These are phyloP conservation scores for Cucurbita moschata DNA, from an alignment of 306 rosid genomes.

Conservation along the genomic window DNA sequence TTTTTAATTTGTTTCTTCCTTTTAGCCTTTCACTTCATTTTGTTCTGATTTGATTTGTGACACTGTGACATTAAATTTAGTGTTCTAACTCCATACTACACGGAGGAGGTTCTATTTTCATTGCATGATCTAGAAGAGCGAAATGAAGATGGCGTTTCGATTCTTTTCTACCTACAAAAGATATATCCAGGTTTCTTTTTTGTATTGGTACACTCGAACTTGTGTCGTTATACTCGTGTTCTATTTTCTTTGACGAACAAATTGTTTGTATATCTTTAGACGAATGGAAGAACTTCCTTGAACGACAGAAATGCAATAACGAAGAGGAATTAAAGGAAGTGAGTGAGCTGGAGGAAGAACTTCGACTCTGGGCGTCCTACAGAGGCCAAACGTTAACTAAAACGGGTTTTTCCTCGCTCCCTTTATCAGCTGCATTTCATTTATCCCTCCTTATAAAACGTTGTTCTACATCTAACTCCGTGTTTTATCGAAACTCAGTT, in stretches of 20 bases:
- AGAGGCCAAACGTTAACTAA: constrained; percentile 94
- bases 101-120: constrained; percentile 92
- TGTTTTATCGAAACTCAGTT: constrained; percentile 28
- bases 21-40: background rate
- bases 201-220: background rate
- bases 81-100: constrained; percentile 87
- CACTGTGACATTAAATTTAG: constrained; percentile 22
- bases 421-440: background rate
- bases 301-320: constrained; percentile 34
- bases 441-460: background rate
- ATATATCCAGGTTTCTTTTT: constrained; percentile 58
- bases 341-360: constrained; percentile 62
- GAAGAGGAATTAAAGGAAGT: constrained; percentile 71
- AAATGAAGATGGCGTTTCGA: constrained; percentile 93
- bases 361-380: constrained; percentile 93
- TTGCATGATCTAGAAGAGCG: constrained; percentile 48
- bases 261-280: constrained; percentile 31
- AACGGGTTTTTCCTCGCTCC: constrained; percentile 37
- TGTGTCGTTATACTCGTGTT: background rate
- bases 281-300: constrained; percentile 89
- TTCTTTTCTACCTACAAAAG: constrained; percentile 84
- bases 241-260: background rate
- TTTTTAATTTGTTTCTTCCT: background rate
- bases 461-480: constrained; percentile 9
- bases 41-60: background rate